Evolutionary conservation across 306 rosid species (phyloP).

Genomic region (Malus asiatica): DNA sequence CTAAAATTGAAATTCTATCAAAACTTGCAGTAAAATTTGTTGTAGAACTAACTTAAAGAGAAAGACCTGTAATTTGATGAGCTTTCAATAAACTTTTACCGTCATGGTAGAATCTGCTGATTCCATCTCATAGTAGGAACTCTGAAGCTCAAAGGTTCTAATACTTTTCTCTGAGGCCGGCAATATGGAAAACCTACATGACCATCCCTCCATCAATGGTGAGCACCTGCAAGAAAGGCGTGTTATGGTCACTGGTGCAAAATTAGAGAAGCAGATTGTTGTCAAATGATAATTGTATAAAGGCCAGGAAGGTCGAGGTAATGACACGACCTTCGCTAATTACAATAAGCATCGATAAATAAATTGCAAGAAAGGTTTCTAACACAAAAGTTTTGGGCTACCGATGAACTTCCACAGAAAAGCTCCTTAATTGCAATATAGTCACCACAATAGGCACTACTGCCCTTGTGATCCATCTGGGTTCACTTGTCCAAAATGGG

Average conservation of each 20-base stretch:
- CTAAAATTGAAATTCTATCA: conserved; percentile 24
- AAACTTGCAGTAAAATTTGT: conserved; percentile 9
- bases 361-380: neutral
- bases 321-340: neutral
- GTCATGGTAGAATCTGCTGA: conserved; percentile 9
- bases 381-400: neutral
- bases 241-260: neutral
- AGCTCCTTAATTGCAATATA: neutral
- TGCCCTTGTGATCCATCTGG: neutral
- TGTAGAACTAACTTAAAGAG: conserved; percentile 3
- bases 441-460: neutral
- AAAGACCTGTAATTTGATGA: conserved; percentile 8
- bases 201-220: conserved; percentile 97
- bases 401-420: neutral
- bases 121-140: conserved; percentile 1
- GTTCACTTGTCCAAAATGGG: neutral
- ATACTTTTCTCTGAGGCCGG: neutral
- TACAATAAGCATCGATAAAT: neutral
- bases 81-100: conserved; percentile 1
- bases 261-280: neutral
- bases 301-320: neutral
- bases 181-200: conserved; percentile 38
- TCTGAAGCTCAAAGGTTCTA: conserved; percentile 4
- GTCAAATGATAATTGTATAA: neutral
- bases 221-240: conserved; percentile 49